A percentile compares a stretch with the other conserved stretches of the same genome.
phyloP scores from a whole-genome alignment of 495 filamentous ascomycete species.

The Sporormia fimetaria region DNA sequence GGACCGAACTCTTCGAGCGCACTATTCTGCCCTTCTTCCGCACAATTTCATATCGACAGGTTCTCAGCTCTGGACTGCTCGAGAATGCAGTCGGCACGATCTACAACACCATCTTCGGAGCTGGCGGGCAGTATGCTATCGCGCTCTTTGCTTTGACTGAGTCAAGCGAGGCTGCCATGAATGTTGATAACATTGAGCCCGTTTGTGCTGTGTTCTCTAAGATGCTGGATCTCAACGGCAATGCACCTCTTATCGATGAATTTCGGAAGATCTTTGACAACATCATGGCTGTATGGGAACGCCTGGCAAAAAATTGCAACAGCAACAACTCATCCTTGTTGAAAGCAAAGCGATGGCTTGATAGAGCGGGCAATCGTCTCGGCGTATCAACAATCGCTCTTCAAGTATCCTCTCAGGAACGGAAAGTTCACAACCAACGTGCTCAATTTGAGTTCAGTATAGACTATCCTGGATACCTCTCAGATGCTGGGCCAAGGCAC shows the following conservation, averaged over 20 bases:
- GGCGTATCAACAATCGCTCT: not conserved
- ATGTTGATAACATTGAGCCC: constrained; percentile 1
- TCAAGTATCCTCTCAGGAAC: not conserved
- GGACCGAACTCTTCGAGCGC: constrained; percentile 26
- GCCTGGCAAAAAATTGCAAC: too few relatives aligned
- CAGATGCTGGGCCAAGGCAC: constrained; percentile 45
- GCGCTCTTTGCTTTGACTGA: constrained; percentile 32
- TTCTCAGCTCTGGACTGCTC: constrained; percentile 43
- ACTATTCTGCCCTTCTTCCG: constrained; percentile 42
- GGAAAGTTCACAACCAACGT: not conserved
- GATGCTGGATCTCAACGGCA: not conserved
- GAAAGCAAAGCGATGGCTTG: too few relatives aligned
- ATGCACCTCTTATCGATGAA: too few relatives aligned
- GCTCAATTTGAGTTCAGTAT: constrained; percentile 6
- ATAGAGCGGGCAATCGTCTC: not conserved
- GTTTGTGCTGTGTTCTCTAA: constrained; percentile 6
- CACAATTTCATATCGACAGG: constrained; percentile 41
- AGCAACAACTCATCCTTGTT: too few relatives aligned
- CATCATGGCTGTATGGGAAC: too few relatives aligned
- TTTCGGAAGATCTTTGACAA: too few relatives aligned
- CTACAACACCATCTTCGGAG: constrained; percentile 46
- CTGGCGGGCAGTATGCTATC: constrained; percentile 37
- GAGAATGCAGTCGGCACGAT: constrained; percentile 46
- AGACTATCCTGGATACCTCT: constrained; percentile 40
- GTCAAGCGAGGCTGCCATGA: not conserved